Evolutionary conservation across 768 basidiomycete genomes (phyloP).

Genomic region (Hemileccinum impolitum): DNA sequence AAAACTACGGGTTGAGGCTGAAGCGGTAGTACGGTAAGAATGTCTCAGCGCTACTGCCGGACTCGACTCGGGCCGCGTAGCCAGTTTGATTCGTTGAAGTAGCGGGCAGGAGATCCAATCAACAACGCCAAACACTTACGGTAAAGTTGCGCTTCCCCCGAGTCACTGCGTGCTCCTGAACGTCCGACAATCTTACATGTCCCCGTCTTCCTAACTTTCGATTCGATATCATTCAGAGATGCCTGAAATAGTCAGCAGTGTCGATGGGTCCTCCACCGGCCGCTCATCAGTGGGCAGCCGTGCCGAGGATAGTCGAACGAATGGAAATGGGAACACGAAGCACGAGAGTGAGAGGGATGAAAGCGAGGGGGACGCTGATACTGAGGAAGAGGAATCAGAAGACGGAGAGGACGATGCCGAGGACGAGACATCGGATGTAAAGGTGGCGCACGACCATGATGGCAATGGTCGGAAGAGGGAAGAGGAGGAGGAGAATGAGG

Average conservation of each 20-base stretch:
- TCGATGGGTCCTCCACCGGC: neutral
- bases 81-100: too few relatives aligned
- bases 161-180: neutral
- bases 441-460: neutral
- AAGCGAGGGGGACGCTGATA: slow-evolving; percentile 6
- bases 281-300: neutral
- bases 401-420: neutral
- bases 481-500: slow-evolving; percentile 25
- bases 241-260: neutral
- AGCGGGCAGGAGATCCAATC: too few relatives aligned
- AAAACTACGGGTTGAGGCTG: too few relatives aligned
- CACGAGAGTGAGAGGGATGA: neutral
- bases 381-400: slow-evolving; percentile 4
- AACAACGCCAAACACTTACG: slow-evolving; percentile 18
- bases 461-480: slow-evolving; percentile 19
- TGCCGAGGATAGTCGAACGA: slow-evolving; percentile 9
- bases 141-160: too few relatives aligned
- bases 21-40: too few relatives aligned
- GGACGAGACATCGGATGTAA: slow-evolving; percentile 1
- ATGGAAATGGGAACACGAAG: slow-evolving; percentile 16
- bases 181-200: slow-evolving; percentile 10
- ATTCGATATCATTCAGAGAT: slow-evolving; percentile 4
- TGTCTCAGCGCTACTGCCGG: too few relatives aligned
- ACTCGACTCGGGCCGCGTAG: too few relatives aligned
- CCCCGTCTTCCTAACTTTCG: neutral